These are phyloP conservation scores for Penicillium cinerascens DNA, from an alignment of 495 filamentous ascomycete genomes.

Conservation along the genomic window DNA sequence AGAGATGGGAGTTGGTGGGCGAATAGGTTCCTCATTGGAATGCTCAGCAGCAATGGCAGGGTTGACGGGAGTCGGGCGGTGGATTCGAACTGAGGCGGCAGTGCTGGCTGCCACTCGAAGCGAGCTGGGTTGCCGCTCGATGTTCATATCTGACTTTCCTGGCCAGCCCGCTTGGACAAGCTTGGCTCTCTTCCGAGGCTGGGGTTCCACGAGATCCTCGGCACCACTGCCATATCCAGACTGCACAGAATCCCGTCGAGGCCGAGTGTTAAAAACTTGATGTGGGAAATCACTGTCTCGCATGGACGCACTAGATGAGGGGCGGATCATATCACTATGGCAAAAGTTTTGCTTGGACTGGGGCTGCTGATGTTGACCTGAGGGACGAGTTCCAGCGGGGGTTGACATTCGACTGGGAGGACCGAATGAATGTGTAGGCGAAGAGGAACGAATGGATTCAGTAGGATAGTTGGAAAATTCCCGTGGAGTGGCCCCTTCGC, in stretches of 20 bases:
- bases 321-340: slow-evolving; percentile 39
- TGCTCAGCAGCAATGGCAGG: slow-evolving; percentile 46
- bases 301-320: slow-evolving; percentile 48
- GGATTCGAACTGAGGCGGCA: slow-evolving; percentile 79
- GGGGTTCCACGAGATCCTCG: slow-evolving; percentile 63
- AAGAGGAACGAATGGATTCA: slow-evolving; percentile 32
- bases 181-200: slow-evolving; percentile 67
- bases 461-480: slow-evolving; percentile 35
- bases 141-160: slow-evolving; percentile 61
- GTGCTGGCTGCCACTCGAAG: slow-evolving; percentile 86
- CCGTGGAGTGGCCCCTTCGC: slow-evolving; percentile 42
- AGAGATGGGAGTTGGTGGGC: slow-evolving; percentile 81
- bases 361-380: slow-evolving; percentile 23
- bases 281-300: slow-evolving; percentile 33
- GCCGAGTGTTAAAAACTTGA: slow-evolving; percentile 22
- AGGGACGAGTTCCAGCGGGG: slow-evolving; percentile 28
- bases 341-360: slow-evolving; percentile 23
- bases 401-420: slow-evolving; percentile 38
- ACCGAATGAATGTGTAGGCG: slow-evolving; percentile 35
- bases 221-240: slow-evolving; percentile 60
- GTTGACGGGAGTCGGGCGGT: slow-evolving; percentile 67
- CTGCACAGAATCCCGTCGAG: slow-evolving; percentile 38
- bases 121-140: slow-evolving; percentile 67
- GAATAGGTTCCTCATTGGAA: slow-evolving; percentile 70
- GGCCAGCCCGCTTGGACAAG: slow-evolving; percentile 65